Evolutionary conservation across 2,329 filamentous ascomycete species (phyloP).

Genomic region (Herpotrichia juniperi): DNA sequence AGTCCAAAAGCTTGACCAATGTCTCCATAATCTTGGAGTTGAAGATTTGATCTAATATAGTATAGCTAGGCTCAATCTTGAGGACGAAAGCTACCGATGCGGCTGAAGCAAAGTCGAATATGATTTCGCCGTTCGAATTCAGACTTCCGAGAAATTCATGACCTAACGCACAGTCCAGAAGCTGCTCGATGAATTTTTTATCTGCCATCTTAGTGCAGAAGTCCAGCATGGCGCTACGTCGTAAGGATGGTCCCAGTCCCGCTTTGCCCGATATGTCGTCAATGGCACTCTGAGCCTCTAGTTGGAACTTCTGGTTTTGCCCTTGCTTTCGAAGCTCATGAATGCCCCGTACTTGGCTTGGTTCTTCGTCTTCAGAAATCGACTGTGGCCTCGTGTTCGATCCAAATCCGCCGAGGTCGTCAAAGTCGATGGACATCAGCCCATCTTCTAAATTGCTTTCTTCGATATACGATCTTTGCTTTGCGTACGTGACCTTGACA

Average conservation of each 20-base stretch:
- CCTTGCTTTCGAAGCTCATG: conserved; percentile 67
- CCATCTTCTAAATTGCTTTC: conserved; percentile 54
- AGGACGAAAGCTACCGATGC: conserved; percentile 69
- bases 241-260: conserved; percentile 51
- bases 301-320: conserved; percentile 61
- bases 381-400: conserved; percentile 21
- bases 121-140: conserved; percentile 49
- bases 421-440: conserved; percentile 40
- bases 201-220: conserved; percentile 61
- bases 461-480: conserved; percentile 64
- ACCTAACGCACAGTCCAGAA: conserved; percentile 76
- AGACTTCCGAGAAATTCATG: conserved; percentile 70
- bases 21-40: conserved; percentile 61
- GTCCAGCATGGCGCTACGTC: conserved; percentile 61
- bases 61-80: conserved; percentile 63
- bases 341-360: conserved; percentile 59
- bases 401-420: conserved; percentile 30
- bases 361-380: conserved; percentile 53
- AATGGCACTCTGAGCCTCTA: conserved; percentile 61
- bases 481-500: conserved; percentile 63
- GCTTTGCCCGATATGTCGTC: conserved; percentile 62
- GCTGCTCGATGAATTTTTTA: conserved; percentile 69
- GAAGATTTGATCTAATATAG: conserved; percentile 64
- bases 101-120: conserved; percentile 66
- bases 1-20: conserved; percentile 61